Conservation (phyloP, 1,139 yeast genomes). For the Keqinozyma sinolaborantium region DNA sequence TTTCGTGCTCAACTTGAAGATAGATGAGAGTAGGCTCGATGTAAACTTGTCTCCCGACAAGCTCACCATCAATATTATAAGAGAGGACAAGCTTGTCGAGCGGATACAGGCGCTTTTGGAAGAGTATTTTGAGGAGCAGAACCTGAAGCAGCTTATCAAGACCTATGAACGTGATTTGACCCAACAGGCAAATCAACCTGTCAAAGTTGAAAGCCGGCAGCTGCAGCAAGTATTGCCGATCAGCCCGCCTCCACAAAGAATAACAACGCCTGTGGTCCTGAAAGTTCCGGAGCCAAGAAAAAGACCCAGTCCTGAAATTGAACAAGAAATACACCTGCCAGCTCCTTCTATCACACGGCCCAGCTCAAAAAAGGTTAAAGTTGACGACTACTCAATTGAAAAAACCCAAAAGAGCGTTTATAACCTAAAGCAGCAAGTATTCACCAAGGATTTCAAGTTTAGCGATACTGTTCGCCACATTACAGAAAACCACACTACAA, state of each 20-base stretch:
- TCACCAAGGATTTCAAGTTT: neutral
- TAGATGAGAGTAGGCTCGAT: constrained; percentile 59
- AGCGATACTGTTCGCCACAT: neutral
- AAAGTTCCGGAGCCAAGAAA: neutral
- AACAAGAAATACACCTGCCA: too few species aligned
- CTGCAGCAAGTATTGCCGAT: neutral
- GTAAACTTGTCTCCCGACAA: constrained; percentile 92
- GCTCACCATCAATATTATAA: constrained; percentile 63
- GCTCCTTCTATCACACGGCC: too few species aligned
- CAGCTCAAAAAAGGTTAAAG: neutral
- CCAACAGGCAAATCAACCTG: too few species aligned
- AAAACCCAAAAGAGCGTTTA: neutral
- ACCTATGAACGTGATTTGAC: neutral
- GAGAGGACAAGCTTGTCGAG: constrained; percentile 58
- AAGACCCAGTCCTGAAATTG: neutral
- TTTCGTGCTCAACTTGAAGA: constrained; percentile 56
- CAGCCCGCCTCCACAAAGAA: neutral
- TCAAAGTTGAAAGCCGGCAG: neutral
- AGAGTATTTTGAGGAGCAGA: constrained; percentile 43
- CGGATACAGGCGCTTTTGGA: constrained; percentile 39
- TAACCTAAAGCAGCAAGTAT: neutral
- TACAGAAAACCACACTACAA: neutral
- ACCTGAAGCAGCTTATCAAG: constrained; percentile 8
- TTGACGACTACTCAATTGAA: neutral
- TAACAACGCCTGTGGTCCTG: neutral